Base-by-base conservation (phyloP, 2,329 filamentous ascomycete genomes). In the Aspergillus bombycis region DNA sequence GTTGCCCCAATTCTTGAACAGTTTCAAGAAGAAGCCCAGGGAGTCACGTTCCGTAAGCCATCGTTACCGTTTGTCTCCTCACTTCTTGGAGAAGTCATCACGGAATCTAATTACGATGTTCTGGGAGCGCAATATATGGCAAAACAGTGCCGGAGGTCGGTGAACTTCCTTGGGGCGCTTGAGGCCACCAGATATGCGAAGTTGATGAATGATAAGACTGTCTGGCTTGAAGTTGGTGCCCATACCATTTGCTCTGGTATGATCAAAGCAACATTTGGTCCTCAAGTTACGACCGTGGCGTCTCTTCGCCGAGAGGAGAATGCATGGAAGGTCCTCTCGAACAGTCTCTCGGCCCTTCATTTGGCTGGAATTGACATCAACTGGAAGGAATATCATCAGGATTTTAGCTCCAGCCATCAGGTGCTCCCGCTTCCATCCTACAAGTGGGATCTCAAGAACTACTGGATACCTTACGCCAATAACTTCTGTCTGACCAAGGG, bases 401-500 rank as follows among this genome's bases (percentile, higher is more conserved):
- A 87, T 59, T 90, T 88, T 74, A 84, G 86, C 68, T 73, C 79
- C 43, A 82, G 82, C 1, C 84, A 89, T 48, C 80, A 85, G 48
- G 79, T 92, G 19, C 78, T 91, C n/a, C 80, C 85, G n/a, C 79
- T 93, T 4, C 89, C 89, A 2, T 83, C 84, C 0, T 93, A 92
- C 73, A 83, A 83, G 0, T 93, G 89, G 73, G 88, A 92, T 73
- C 80, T 86, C 66, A 91, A 92, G 81, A 87, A 86, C 68, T 91
- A 92, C 77, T 91, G 89, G 89, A 83, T 91, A 19, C 86, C 88
- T 72, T 91, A 91, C 74, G 82, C 84, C 66, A 89, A 91, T 67
- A 88, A 93, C 75, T 93, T 89, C 88, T 86, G 83, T 53, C 78
- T 92, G 36, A 88, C 85, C 63, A 93, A 93, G 81, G 88, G 83